Evolutionary conservation across 192 early-diverging fungal genomes (phyloP), one percentile per base, ranked within the genome.

Genomic region (Linnemannia zychae): DNA sequence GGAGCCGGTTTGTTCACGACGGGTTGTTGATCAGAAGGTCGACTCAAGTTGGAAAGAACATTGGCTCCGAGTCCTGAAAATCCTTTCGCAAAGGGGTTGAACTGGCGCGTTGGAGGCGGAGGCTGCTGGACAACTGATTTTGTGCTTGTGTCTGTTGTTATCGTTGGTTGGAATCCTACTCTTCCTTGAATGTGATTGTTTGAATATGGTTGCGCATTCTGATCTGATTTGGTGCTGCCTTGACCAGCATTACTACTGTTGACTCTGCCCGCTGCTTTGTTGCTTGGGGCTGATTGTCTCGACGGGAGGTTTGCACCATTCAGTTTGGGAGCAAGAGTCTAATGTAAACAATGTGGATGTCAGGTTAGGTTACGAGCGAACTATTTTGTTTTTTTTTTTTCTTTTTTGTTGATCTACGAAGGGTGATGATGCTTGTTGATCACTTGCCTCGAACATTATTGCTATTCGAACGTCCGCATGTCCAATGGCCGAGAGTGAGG

Each of bases 251-350:
- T 79, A 28, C 17, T 60, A 20, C 57, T 66, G 47, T 9, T 79
- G 48, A 53, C 34, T 66, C 4, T 34, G 33, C 15, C 34, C 18
- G 28, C 18, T 48, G 48, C 49, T 34, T 74, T 74, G 50, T 28
- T 73, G 78, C 6, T 33, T 50, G 34, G 13, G 11, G 48, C 48
- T 44, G 37, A n/a, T 49, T 80, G 71, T 16, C 67, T 40, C 15
- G 71, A 67, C 18, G 71, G 72, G 38, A n/a, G 20, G 28, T 74
- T 80, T 46, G 71, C 66, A 48, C 78, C 78, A 63, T 79, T 79
- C 77, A 80, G 65, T 40, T 80, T 80, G 40, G 78, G 49, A 31
- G 47, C 71, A 53, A 74, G 66, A 53, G 44, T 79, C 73, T 60
- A 50, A 17, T 20, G 24, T 4, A 38, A 22, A 50, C 15, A 52